Percentiles rank a stretch among this genome's conserved stretches.
Conservation (phyloP, 148 eudicot species). For the Cornus controversa region DNA sequence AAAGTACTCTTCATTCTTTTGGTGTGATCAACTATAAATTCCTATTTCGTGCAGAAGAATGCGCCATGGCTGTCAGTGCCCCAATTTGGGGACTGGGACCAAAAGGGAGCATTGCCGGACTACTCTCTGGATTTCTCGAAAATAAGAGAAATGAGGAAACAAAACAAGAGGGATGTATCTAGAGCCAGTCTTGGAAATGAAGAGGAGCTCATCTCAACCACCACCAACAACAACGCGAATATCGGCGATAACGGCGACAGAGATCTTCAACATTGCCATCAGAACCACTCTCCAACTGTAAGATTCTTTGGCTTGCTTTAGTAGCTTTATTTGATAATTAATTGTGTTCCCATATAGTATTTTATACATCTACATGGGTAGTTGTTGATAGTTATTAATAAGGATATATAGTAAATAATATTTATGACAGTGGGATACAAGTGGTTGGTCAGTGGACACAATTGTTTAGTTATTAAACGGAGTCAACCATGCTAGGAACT, state of each 20-base stretch:
- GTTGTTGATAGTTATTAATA: neutral
- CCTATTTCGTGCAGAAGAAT: constrained; percentile 42
- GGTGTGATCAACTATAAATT: neutral
- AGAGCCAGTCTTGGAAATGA: constrained; percentile 93
- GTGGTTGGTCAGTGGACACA: too few relatives aligned
- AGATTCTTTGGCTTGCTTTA: constrained; percentile 24
- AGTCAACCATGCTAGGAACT: neutral
- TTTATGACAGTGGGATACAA: too few relatives aligned
- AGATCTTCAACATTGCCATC: constrained; percentile 44
- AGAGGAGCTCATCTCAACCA: constrained; percentile 73
- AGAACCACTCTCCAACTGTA: constrained; percentile 75
- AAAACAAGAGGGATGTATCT: constrained; percentile 88
- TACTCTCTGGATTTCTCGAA: constrained; percentile 94
- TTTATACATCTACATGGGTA: neutral
- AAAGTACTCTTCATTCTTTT: constrained; percentile 10
- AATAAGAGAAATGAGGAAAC: constrained; percentile 91
- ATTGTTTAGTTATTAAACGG: too few relatives aligned
- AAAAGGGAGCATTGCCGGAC: constrained; percentile 75
- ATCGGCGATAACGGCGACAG: constrained; percentile 30
- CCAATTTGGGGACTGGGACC: constrained; percentile 98
- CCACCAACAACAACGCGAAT: too few relatives aligned
- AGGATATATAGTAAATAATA: neutral
- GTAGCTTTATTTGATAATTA: neutral
- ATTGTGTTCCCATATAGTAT: neutral
- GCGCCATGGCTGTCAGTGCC: constrained; percentile 92